Evolutionary conservation across 148 eudicot genomes (phyloP), one percentile per base, ranked within the genome.

Genomic region (Camellia granthamiana): DNA sequence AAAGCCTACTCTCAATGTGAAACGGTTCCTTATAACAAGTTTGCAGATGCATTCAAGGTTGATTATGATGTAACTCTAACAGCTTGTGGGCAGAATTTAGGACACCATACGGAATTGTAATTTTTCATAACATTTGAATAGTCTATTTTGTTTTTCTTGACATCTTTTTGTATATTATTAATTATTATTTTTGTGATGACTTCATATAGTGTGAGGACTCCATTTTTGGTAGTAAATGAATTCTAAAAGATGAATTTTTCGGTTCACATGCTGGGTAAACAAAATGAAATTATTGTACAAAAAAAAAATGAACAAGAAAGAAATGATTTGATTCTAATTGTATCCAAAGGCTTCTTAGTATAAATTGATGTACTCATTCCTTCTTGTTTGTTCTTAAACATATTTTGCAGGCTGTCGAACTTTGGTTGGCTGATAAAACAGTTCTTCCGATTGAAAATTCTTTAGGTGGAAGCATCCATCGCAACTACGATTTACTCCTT

Each of bases 21-120:
- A 81, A 88, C 92, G 78, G 87, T 90, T 60, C 92, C 90, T 21
- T 90, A 89, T 78, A 88, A 90, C 51, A 88, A 86, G 78, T 90
- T 88, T 79, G 90, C 88, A 81, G 92, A 85, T 75, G 92, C 88
- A 72, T 90, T 90, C 78, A 85, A 90, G 92, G 92, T 90, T 81
- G 41, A 51, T 38, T 72, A 52, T 51, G 55, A 69, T 78, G 8
- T 6, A 13, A 23, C 30, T 64, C 21, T 13, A 3, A 77, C 13
- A 38, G 46, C 6, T 3, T 30, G 61, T 77, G 2, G 44, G 73
- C 52, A 69, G 15, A 66, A 65, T 65, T 47, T 64, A n/a, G 61
- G 42, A 60, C 44, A 61, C 51, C 46, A 51, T 2, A 6, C 3
- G 7, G 1, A 8, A 3, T 18, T 16, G 62, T 56, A 18, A 16